phyloP scores from a whole-genome alignment of 495 filamentous ascomycete species.

The Jackrogersella minutella region DNA sequence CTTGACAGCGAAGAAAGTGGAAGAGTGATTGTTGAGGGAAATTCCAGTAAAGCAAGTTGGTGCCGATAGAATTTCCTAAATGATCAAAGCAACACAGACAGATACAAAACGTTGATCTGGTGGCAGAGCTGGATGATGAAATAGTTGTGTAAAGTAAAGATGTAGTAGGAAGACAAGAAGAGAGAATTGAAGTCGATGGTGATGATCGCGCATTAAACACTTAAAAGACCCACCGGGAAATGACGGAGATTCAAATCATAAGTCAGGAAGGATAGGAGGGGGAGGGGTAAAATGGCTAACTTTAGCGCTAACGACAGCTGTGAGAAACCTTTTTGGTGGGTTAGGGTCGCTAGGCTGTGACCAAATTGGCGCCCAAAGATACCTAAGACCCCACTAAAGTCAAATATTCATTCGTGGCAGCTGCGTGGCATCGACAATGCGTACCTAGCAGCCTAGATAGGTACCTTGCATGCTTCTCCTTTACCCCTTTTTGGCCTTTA shows the following conservation, averaged over 20 bases:
- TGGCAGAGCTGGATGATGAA: neutral
- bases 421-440: neutral
- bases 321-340: slow-evolving; percentile 14
- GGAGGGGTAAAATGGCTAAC: slow-evolving; percentile 22
- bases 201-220: slow-evolving; percentile 19
- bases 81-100: neutral
- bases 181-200: neutral
- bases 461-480: neutral
- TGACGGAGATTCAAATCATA: slow-evolving; percentile 17
- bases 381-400: slow-evolving; percentile 19
- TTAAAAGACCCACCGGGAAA: slow-evolving; percentile 14
- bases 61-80: neutral
- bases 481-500: neutral
- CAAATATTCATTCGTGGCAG: slow-evolving; percentile 6
- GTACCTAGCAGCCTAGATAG: neutral
- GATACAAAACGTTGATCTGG: neutral
- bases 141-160: neutral
- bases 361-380: slow-evolving; percentile 37
- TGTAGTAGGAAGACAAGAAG: neutral
- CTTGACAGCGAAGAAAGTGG: slow-evolving; percentile 6
- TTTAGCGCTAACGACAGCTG: neutral
- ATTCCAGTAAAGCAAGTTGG: neutral
- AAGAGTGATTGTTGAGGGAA: neutral
- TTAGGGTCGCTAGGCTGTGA: slow-evolving; percentile 6
- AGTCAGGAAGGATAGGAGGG: slow-evolving; percentile 23